Base-by-base conservation (phyloP, 2,329 filamentous ascomycete species). In the Fusarium sp. region DNA sequence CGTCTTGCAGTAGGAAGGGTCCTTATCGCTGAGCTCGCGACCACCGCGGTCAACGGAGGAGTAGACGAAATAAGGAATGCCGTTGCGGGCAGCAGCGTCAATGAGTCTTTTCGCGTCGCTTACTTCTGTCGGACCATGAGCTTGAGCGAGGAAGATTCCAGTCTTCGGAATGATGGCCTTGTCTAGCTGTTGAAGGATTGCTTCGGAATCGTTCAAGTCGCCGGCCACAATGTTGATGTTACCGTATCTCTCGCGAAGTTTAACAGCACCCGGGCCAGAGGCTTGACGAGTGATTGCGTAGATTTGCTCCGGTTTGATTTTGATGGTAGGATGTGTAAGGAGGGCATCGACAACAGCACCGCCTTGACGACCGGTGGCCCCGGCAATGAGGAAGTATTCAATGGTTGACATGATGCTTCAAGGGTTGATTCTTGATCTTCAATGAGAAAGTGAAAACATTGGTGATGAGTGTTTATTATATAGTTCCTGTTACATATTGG, bases 21-120 rank as follows among this genome's bases (percentile, higher is more conserved):
- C 72, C 2, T 42, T 45, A 17, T 74, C 72, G 24, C 80, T 78
- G 89, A 91, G 77, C 89, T 78, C 77, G 39, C 86, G 83, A 31
- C 88, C 88, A 28, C 88, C 88, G n/a, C 89, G 87, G 60, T 91
- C 89, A 14, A 91, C 87, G 39, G 85, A 88, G 2, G 84, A 86
- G 76, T 90, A 91, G 43, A 91, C 84, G 65, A 91, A 88, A 70
- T 87, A 84, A 34, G 82, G 79, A 31, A 89, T 83, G 6, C 80
- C 80, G 38, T 85, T 75, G 15, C 80, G 80, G 28, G 86, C 70
- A 1, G 86, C 81, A 11, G 83, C 83, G 50, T 88, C 83, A 39
- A 89, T 80, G 6, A 90, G 73, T 1, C 76, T 80, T 39, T 83
- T 88, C 55, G 87, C 88, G 69, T 90, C 86, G 4, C 67, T 44